Base-by-base conservation (phyloP, 2,329 filamentous ascomycete species). In the Fusarium avenaceum region DNA sequence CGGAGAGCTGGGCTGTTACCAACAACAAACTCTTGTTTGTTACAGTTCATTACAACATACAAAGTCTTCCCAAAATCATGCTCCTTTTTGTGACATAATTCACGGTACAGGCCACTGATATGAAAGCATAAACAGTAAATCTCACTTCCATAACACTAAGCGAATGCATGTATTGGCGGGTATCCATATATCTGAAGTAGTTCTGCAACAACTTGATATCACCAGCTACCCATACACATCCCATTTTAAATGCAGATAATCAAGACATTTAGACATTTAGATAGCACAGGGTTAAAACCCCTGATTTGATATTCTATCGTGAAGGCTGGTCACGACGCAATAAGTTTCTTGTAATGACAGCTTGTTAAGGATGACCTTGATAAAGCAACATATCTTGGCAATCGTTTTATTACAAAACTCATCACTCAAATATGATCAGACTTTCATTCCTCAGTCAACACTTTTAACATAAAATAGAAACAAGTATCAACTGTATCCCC, bases 351-450 rank as follows among this genome's bases (percentile, higher is more conserved):
- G 2, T 32, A 32, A 32, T 15, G 30, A 32, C 14, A 32, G 13
- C 13, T 14, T 32, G 5, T 15, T 15, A 4, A 32, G 30, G 13
- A 14, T 32, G 5, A 15, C 30, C 14, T 15, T 32, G 11, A 32
- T 13, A 15, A 22, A 22, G 30, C 13, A 32, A 32, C 14, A 32
- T 13, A 32, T 15, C 11, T 14, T 15, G 30, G 30, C 7, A 13
- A 33, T 15, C 4, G 30, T 6, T 15, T 14, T 33, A 14, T 15
- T 7, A 89, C 96, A 20, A 86, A 92, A 73, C 93, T 92, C 3
- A 89, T 90, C 7, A 79, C 81, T 3, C 78, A 83, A 71, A 79
- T 86, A 7, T 80, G 76, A 1, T 69, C 71, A 19, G 80, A 82
- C 62, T 78, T 78, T 84, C 35, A 28, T 76, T 32, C 51, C 38